Conservation (phyloP, 768 basidiomycete genomes). For the Lepiota brunneoincarnata region DNA sequence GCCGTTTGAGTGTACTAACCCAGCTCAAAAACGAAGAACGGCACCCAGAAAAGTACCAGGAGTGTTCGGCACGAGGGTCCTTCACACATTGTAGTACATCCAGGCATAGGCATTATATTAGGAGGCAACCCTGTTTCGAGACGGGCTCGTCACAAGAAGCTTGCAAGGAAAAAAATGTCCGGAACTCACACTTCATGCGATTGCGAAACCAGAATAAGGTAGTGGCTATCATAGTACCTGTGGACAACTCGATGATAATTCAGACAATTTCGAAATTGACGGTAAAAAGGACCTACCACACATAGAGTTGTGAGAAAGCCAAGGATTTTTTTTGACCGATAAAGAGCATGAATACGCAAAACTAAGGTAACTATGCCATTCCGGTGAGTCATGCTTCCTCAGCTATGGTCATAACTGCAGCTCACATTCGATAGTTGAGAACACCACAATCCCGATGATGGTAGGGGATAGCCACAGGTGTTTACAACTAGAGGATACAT, state of each 20-base stretch:
- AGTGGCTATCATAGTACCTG: slow-evolving; percentile 1
- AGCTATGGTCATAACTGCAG: neutral
- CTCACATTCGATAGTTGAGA: slow-evolving; percentile 6
- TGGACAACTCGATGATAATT: neutral
- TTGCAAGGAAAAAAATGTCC: neutral
- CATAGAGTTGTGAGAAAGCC: neutral
- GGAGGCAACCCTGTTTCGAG: neutral
- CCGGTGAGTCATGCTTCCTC: no score
- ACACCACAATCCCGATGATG: slow-evolving; percentile 1
- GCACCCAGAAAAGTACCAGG: slow-evolving; percentile 1
- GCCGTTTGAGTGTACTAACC: neutral
- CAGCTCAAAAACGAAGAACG: slow-evolving; percentile 5
- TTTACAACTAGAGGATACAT: neutral
- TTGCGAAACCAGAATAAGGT: neutral
- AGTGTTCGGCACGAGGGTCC: neutral
- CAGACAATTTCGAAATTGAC: no score
- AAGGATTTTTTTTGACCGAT: neutral
- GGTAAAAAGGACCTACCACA: neutral
- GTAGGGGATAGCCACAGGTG: neutral
- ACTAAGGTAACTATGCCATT: neutral
- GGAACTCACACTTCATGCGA: neutral
- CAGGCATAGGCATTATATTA: neutral
- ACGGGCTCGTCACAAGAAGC: no score
- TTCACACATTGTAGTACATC: neutral
- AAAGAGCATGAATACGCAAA: slow-evolving; percentile 4